These are phyloP conservation scores for Loxodes magnus DNA, from an alignment of 73 alveolate species.

Conservation along the genomic window DNA sequence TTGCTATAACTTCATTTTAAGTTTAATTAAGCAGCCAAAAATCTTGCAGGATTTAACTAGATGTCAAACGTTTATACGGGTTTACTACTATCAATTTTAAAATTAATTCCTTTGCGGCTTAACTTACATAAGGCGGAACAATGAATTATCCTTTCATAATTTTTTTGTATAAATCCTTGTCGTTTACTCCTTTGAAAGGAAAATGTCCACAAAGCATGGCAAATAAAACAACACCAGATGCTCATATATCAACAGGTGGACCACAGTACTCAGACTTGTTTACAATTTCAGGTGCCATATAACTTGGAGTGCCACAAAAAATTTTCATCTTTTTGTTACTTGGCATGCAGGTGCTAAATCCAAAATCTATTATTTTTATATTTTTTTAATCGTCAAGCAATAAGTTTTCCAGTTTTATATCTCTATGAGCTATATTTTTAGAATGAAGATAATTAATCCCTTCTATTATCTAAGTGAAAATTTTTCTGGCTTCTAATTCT, in stretches of 20 bases:
- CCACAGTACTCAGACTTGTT: constrained; percentile 49
- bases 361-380: constrained; percentile 59
- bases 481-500: constrained; percentile 16
- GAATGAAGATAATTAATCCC: constrained; percentile 9
- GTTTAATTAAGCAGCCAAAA: no score
- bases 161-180: constrained; percentile 43
- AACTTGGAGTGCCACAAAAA: constrained; percentile 69
- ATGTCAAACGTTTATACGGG: constrained; percentile 28
- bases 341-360: constrained; percentile 52
- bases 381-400: constrained; percentile 1
- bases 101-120: constrained; percentile 14
- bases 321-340: constrained; percentile 47
- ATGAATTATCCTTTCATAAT: constrained; percentile 34
- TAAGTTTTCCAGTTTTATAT: constrained; percentile 9
- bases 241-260: constrained; percentile 71
- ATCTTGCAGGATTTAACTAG: constrained; percentile 30
- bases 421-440: constrained; percentile 9
- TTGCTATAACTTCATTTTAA: no score
- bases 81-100: constrained; percentile 17
- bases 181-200: constrained; percentile 57
- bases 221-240: constrained; percentile 48
- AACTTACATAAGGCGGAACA: constrained; percentile 19
- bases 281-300: constrained; percentile 75
- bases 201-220: constrained; percentile 53
- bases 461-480: constrained; percentile 6